phyloP scores from a whole-genome alignment of 179 eudicot species.

The Sideroxylon spinosum region DNA sequence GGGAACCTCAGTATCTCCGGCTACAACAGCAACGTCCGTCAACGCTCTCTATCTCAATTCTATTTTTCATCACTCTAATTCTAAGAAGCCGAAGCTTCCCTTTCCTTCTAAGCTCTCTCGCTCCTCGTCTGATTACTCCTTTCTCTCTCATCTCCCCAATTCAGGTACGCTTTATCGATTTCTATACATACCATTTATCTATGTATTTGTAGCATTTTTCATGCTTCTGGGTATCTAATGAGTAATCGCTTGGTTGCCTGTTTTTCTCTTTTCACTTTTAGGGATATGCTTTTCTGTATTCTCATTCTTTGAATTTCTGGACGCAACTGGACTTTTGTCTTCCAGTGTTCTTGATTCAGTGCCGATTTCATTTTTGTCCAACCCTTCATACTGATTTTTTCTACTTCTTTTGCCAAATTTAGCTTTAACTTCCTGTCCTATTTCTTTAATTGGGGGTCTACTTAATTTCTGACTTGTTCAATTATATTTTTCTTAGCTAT shows the following conservation, averaged over 20 bases:
- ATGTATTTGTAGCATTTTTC: too few species aligned
- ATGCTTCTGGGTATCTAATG: not conserved
- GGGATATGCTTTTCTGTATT: not conserved
- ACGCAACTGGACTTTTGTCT: not conserved
- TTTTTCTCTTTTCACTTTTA: not conserved
- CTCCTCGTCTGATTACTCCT: conserved; percentile 4
- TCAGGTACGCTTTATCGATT: conserved; percentile 21
- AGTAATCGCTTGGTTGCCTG: not conserved
- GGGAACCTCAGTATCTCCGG: conserved; percentile 25
- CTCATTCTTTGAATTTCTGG: not conserved
- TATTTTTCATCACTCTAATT: not conserved
- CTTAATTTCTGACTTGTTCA: not conserved
- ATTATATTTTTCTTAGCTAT: not conserved
- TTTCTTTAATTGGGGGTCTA: not conserved
- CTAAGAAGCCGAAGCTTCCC: conserved; percentile 8
- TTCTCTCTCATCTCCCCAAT: conserved; percentile 18
- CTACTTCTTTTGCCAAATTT: not conserved
- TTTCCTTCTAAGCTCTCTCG: conserved; percentile 15
- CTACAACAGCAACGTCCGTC: not conserved
- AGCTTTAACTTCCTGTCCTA: not conserved
- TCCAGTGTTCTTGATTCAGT: not conserved
- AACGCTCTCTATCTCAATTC: conserved; percentile 16
- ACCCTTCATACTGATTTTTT: conserved; percentile 7
- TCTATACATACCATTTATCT: not conserved
- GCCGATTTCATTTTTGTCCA: not conserved